Evolutionary conservation across 1,284 basidiomycete genomes (phyloP), one percentile per base, ranked within the genome.

Genomic region (Cystobasidiaceae sp.): DNA sequence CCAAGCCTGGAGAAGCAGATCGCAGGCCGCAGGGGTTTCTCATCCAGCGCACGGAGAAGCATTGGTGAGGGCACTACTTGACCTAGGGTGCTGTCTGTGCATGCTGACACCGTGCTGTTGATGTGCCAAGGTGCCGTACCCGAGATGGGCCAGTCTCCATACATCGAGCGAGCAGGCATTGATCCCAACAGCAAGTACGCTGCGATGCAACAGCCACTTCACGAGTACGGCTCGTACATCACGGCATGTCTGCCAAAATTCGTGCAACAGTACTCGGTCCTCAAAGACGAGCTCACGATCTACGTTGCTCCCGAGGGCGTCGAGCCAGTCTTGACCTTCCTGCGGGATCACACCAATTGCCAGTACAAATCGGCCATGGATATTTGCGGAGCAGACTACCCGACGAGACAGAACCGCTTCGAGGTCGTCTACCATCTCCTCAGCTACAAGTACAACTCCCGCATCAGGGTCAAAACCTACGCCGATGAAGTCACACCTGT

Each of bases 401-500:
- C 96, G 0, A 91, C 93, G 74, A 82, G 90, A 69, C 85, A 89
- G 72, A 90, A 93, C 77, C 85, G 96, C 66, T 99, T 99, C 78
- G 96, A 98, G 81, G 86, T 98, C 60, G 92, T 96, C 34, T 99
- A 99, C 80, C 89, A 98, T 80, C 80, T 99, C 70, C 81, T 98
- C 71, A 93, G 89, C 73, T 79, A 93, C 72, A 83, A 83, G 75
- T 80, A 82, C 77, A 80, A 82, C 71, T 80, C 80, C 27, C 83
- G 96, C 70, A 90, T 99, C 75, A 82, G 96, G 62, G 93, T 99
- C 72, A 99, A 98, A 84, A 97, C 96, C 0, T 97, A 96, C 77
- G 92, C 93, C 67, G 89, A 90, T 70, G 96, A 99, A 79, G 86
- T 89, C n/a, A 89, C 93, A 72, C 85, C 90, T 44, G 90, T 98